phyloP scores from a whole-genome alignment of 2,329 filamentous ascomycete species.

The Curvularia verruculosa region DNA sequence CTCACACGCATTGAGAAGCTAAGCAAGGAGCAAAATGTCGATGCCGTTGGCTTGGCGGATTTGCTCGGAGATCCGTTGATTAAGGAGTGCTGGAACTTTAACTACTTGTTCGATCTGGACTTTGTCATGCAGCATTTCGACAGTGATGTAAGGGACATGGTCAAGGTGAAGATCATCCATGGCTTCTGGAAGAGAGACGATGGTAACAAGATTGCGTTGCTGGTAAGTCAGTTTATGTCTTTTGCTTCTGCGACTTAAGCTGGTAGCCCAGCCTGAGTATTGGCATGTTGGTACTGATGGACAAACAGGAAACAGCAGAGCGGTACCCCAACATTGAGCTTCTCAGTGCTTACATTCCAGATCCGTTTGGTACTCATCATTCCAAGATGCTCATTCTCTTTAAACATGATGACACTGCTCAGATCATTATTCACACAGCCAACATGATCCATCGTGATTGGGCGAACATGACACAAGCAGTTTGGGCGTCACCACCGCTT shows the following conservation, averaged over 20 bases:
- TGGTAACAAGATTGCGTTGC: conserved; percentile 60
- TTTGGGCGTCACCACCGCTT: conserved; percentile 78
- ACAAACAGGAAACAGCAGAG: conserved; percentile 63
- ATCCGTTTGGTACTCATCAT: conserved; percentile 85
- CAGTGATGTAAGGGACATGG: conserved; percentile 58
- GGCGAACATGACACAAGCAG: conserved; percentile 84
- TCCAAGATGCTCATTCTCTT: conserved; percentile 86
- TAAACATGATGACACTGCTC: conserved; percentile 74
- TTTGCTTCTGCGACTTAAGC: not conserved
- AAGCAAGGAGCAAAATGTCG: conserved; percentile 64
- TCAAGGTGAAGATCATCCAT: conserved; percentile 66
- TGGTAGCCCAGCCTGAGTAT: not conserved
- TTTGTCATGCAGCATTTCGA: conserved; percentile 67
- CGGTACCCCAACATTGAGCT: conserved; percentile 71
- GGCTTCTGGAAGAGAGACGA: conserved; percentile 74
- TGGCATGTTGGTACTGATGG: conserved; percentile 10
- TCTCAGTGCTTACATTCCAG: conserved; percentile 77
- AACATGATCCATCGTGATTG: conserved; percentile 91
- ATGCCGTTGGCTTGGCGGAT: conserved; percentile 68
- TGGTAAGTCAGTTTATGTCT: conserved; percentile 54
- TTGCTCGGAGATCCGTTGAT: conserved; percentile 78
- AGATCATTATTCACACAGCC: conserved; percentile 85
- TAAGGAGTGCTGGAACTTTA: conserved; percentile 73
- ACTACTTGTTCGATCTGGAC: conserved; percentile 68
- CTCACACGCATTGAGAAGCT: conserved; percentile 73